Base-by-base conservation (phyloP, 441 rosid genomes). In the Omphalea diandra region DNA sequence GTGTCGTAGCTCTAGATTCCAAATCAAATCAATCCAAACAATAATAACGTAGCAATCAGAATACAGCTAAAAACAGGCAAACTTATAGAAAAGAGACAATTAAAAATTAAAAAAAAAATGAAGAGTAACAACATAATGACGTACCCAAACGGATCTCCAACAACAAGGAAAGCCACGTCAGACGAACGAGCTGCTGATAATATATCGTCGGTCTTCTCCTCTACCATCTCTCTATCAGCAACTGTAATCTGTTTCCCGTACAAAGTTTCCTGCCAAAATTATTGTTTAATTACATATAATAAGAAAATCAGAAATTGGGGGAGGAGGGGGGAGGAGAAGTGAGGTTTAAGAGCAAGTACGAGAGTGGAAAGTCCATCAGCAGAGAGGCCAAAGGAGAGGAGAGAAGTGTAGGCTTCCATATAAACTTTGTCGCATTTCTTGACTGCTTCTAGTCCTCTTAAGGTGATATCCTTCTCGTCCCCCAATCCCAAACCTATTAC, bases 211-310 rank as follows among this genome's bases (percentile, higher is more conserved):
- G 88, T 91, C 65, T 89, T 91, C 69, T 93, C 98, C 79, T 93
- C 98, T 55, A 93, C 97, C 91, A 78, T 85, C 73, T 93, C 97
- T 79, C 98, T 88, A 79, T 93, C 96, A n/a, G 97, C 96, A 74
- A 90, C 74, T 7, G 80, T 84, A 44, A 91, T 74, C 2, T 81
- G 82, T 64, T 78, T 93, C 65, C 88, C 96, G 59, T 89, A 91
- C 74, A 94, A 79, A 61, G 83, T 76, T 69, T 91, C 96, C 98
- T 89, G 78, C 61, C 75, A 75, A 27, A 3, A 43, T 20, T 38
- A 56, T 46, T 57, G 50, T 10, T n/a, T 9, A 38, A 56, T 10
- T 14, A 22, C 41, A 29, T 31, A 44, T 29, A 47, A 65, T 36
- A 55, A 65, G 38, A 44, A 2, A 49, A 12, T 24, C 38, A 71